phyloP scores from a whole-genome alignment of 192 early-diverging fungal species.

The Rhizoclosmatium globosum region DNA sequence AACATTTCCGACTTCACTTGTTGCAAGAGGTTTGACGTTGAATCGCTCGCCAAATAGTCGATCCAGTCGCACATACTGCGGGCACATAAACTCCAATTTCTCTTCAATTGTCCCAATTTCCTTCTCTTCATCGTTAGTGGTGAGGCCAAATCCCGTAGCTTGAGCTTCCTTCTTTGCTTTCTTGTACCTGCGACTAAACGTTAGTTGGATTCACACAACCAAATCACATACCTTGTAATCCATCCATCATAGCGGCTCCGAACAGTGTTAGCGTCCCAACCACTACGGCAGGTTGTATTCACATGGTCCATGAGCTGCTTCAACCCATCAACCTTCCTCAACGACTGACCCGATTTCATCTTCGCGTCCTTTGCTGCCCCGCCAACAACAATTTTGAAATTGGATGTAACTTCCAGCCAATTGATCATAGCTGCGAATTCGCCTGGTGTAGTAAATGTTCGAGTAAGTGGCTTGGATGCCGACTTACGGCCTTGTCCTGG shows the following conservation, averaged over 20 bases:
- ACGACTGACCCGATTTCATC: neutral
- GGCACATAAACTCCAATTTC: neutral
- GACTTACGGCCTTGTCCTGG: no score
- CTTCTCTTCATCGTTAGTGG: neutral
- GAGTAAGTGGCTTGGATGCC: neutral
- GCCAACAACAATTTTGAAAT: neutral
- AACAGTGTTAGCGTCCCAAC: neutral
- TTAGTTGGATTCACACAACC: neutral
- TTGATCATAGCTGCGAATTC: neutral
- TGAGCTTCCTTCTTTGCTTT: neutral
- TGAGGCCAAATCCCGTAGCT: neutral
- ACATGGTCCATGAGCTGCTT: neutral
- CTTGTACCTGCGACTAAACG: neutral
- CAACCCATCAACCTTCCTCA: neutral
- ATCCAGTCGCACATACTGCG: neutral
- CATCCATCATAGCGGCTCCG: neutral
- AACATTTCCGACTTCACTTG: no score
- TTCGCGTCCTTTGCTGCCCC: neutral
- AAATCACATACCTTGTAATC: neutral
- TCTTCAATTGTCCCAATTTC: neutral
- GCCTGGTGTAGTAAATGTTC: neutral
- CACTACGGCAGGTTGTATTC: neutral
- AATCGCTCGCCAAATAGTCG: neutral
- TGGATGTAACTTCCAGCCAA: conserved; percentile 12
- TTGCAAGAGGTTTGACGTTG: neutral